These are phyloP conservation scores for Strigomonas culicis DNA, from an alignment of 208 protist species.

Conservation along the genomic window DNA sequence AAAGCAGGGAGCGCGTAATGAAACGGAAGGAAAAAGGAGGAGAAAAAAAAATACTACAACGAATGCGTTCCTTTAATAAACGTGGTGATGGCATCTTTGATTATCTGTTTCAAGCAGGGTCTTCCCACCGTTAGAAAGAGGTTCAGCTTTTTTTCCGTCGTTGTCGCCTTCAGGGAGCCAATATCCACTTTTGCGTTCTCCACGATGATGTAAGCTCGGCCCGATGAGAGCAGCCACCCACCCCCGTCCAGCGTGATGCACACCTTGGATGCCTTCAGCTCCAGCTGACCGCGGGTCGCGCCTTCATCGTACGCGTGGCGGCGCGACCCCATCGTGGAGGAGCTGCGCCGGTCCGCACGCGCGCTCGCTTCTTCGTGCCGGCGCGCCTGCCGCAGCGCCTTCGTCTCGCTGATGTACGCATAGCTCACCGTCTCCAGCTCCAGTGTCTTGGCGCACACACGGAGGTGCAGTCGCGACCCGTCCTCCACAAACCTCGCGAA, in stretches of 20 bases:
- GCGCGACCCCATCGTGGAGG: neutral
- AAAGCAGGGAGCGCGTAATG: neutral
- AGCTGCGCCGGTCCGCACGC: neutral
- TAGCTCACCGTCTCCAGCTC: conserved; percentile 43
- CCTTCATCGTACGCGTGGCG: conserved; percentile 17
- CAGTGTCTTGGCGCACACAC: conserved; percentile 31
- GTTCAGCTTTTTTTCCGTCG: conserved; percentile 41
- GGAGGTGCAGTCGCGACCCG: conserved; percentile 30
- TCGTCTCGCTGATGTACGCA: conserved; percentile 45
- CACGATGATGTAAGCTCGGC: conserved; percentile 14
- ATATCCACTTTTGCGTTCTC: conserved; percentile 32
- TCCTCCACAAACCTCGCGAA: conserved; percentile 27
- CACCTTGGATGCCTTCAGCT: conserved; percentile 17
- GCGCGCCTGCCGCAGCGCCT: conserved; percentile 29
- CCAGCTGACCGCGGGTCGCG: conserved; percentile 25
- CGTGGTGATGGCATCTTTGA: conserved; percentile 4
- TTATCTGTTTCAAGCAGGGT: conserved; percentile 25
- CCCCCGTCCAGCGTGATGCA: conserved; percentile 16
- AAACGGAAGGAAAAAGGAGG: neutral
- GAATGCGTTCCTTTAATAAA: conserved; percentile 10
- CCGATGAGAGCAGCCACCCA: conserved; percentile 22
- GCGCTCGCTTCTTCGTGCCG: neutral
- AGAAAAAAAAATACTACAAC: conserved; percentile 1
- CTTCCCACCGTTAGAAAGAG: conserved; percentile 40
- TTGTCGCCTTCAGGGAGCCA: conserved; percentile 37